Base-by-base conservation (phyloP, 768 basidiomycete genomes). In the Goffeauzyma gilvescens region DNA sequence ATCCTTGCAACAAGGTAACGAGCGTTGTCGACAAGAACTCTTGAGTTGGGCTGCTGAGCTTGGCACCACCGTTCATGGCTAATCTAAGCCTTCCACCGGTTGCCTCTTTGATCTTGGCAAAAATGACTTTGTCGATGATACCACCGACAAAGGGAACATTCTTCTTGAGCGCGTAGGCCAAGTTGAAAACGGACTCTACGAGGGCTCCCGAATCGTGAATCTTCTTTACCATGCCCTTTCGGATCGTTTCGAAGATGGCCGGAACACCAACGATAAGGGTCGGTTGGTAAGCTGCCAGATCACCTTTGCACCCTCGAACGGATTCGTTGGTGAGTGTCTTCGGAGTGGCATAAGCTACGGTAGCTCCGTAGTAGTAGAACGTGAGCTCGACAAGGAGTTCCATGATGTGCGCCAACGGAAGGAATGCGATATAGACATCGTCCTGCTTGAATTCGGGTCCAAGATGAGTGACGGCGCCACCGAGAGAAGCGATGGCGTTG, bases 401-500 rank as follows among this genome's bases (percentile, higher is more conserved):
- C 23, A 62, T 50, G 33, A 60, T 58, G 38, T 60, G 62, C 5
- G 62, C 49, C 13, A 59, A 48, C 5, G 60, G 58, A 4, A 55
- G 50, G 41, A 55, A 59, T 13, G 56, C 52, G 13, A 54, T 41
- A 25, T 55, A 42, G 23, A 57, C 40, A 35, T 59, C 58, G 15
- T 48, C 38, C 14, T 32, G 38, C 1, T 23, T 37, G 40, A 42
- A 42, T 3, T 38, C 23, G 18, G 23, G 35, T 13, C 6, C 12
- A 4, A 41, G 34, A 32, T 38, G 28, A 15, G 44, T 38, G 10
- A 15, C 28, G 14, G 45, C 42, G 7, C 35, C 40, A 33, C 41
- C 41, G 32, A 45, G 52, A 13, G 80, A 76, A 1, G 84, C 78
- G 25, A 89, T 64, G 49, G 93, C 73, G 65, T 95, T 93, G 34